Evolutionary conservation across 2,329 filamentous ascomycete genomes (phyloP).

Genomic region (Epichloe sp.): DNA sequence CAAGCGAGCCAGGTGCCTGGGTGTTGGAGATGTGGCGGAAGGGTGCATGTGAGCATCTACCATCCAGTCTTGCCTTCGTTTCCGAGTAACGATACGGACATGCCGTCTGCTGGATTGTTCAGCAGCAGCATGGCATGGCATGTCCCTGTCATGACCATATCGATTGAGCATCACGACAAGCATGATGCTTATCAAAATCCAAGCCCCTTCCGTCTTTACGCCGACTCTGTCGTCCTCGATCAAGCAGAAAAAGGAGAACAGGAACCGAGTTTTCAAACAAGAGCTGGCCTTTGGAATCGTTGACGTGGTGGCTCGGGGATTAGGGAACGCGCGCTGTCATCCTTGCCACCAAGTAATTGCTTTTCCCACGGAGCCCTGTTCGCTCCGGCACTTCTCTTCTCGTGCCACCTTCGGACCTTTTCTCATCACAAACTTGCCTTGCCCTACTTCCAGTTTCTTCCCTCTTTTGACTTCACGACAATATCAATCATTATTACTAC

Average conservation of each 20-base stretch:
- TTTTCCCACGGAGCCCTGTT: background rate
- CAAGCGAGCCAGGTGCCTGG: background rate
- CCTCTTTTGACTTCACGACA: background rate
- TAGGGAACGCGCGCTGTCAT: background rate
- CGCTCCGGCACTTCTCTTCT: constrained; percentile 1
- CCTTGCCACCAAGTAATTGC: constrained; percentile 2
- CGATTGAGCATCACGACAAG: background rate
- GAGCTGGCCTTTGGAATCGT: background rate
- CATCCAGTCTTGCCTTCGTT: background rate
- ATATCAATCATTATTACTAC: background rate
- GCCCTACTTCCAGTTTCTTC: background rate
- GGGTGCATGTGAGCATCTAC: constrained; percentile 1
- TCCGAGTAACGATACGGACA: background rate
- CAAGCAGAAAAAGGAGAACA: background rate
- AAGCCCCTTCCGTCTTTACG: background rate
- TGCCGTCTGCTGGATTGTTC: background rate
- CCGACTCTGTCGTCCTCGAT: no score
- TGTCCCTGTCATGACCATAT: background rate
- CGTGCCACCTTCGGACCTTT: background rate
- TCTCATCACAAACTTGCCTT: background rate
- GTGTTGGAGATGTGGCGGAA: background rate
- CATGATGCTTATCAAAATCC: background rate
- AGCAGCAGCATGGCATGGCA: background rate
- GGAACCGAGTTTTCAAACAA: background rate
- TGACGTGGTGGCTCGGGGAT: background rate